Evolutionary conservation across 2,329 filamentous ascomycete species (phyloP).

Genomic region (Trichoderma atroviride): DNA sequence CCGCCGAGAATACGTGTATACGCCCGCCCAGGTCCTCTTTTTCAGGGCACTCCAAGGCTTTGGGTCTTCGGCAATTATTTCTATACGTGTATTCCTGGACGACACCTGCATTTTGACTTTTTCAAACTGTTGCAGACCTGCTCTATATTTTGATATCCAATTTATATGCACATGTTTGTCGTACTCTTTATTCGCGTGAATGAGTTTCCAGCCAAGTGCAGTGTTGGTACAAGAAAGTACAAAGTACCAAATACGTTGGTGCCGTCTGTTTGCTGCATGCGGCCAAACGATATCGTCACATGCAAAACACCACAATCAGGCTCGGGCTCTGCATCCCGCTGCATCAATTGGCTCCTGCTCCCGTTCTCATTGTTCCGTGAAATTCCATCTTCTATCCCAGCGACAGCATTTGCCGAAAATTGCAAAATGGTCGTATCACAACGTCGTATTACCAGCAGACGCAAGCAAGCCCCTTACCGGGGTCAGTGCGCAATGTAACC

Average conservation of each 20-base stretch:
- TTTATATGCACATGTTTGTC: background rate
- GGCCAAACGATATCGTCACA: background rate
- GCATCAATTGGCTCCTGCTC: background rate
- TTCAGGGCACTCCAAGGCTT: background rate
- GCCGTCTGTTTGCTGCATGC: background rate
- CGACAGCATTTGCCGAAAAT: background rate
- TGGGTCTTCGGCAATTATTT: background rate
- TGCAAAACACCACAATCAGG: background rate
- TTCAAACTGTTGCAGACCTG: background rate
- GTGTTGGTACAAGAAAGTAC: background rate
- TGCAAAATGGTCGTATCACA: background rate
- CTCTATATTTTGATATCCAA: background rate
- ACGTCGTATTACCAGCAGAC: background rate
- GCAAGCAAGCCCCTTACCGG: conserved; percentile 19
- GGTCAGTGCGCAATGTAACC: conserved; percentile 14
- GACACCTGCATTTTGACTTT: background rate
- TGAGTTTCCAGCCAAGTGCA: background rate
- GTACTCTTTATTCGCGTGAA: background rate
- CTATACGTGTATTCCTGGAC: conserved; percentile 8
- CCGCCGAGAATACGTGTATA: conserved; percentile 11
- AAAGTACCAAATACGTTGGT: background rate
- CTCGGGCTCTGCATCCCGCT: background rate
- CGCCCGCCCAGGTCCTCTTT: background rate
- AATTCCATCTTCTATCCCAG: background rate
- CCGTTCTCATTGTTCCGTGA: background rate